Base-by-base conservation (phyloP, 805 yeast species). In the Ascoidea asiatica region DNA sequence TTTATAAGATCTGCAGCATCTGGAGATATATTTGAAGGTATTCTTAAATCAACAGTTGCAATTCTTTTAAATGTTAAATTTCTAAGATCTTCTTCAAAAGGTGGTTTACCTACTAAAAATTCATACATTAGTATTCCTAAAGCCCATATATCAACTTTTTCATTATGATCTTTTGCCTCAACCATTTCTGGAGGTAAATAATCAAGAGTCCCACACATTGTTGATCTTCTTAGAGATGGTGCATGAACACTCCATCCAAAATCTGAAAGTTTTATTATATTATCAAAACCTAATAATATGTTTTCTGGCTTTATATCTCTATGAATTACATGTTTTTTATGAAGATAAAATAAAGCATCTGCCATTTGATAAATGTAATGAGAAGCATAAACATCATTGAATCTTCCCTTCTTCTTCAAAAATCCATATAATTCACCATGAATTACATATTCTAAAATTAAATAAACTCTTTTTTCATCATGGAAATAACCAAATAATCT, bases 161-260 rank as follows among this genome's bases (percentile, higher is more conserved):
- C 71, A 53, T 83, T 90, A 54, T 90, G 92, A 8, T 79, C 83
- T 52, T 74, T 78, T 1, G 84, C 79, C 49, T 82, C 92, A 5
- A 90, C 85, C 83, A 92, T 80, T 62, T 90, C 98, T 5, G 98
- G 98, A 0, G 97, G 94, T 15, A 92, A 63, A 54, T 90, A 90
- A 61, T 92, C 97, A 38, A 90, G 66, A 0, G 98, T 92, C 0
- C 98, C 97, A 62, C 97, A 92, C 66, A 92, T 73, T 0, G 97
- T 90, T 15, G 77, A 69, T 54, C 96, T 66, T 49, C 75, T 72
- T 0, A 69, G 63, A 0, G 72, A 63, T 1, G 77, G 75, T 0
- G 83, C 72, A 52, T 77, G 78, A 2, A 89, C 90, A 45, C 95
- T 82, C 97, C 97, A 90, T 13, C 98, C 98, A 59, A 92, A 90